A percentile compares a stretch with the other conserved stretches of the same genome.
phyloP scores from a whole-genome alignment of 306 rosid species.

The Argentina anserina region DNA sequence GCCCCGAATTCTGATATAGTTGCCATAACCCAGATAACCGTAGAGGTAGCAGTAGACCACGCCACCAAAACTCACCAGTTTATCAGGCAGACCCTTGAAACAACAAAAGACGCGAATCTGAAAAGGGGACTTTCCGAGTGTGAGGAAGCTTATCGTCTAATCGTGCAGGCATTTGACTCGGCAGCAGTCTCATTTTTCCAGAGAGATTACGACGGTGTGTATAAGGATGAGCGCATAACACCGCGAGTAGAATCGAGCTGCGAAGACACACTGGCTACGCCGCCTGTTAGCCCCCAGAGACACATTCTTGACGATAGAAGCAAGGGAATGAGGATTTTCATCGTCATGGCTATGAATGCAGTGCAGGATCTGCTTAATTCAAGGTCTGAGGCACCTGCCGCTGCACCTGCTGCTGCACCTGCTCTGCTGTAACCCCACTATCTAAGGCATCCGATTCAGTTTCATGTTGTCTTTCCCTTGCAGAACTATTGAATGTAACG shows the following conservation, averaged over 20 bases:
- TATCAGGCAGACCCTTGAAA: neutral
- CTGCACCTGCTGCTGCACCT: neutral
- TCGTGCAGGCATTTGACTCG: slow-evolving; percentile 1
- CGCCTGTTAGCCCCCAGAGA: neutral
- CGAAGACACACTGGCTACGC: neutral
- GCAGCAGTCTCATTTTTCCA: neutral
- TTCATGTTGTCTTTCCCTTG: neutral
- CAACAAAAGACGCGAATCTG: neutral
- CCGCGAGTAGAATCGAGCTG: slow-evolving; percentile 27
- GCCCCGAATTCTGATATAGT: slow-evolving; percentile 1
- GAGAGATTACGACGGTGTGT: slow-evolving; percentile 10
- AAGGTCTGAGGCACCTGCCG: neutral
- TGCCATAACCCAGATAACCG: slow-evolving; percentile 24
- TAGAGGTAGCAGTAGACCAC: slow-evolving; percentile 6
- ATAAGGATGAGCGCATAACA: neutral
- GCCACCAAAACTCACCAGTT: slow-evolving; percentile 16
- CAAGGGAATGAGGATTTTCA: slow-evolving; percentile 26
- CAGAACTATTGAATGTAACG: neutral
- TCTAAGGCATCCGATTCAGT: neutral
- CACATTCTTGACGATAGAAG: slow-evolving; percentile 3
- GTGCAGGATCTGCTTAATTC: neutral
- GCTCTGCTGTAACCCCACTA: neutral
- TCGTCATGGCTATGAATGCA: slow-evolving; percentile 17
- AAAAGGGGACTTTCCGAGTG: neutral
- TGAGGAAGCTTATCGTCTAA: neutral